These are phyloP conservation scores for Geoglossum cookeanum DNA, from an alignment of 2,329 filamentous ascomycete genomes.

Conservation along the genomic window DNA sequence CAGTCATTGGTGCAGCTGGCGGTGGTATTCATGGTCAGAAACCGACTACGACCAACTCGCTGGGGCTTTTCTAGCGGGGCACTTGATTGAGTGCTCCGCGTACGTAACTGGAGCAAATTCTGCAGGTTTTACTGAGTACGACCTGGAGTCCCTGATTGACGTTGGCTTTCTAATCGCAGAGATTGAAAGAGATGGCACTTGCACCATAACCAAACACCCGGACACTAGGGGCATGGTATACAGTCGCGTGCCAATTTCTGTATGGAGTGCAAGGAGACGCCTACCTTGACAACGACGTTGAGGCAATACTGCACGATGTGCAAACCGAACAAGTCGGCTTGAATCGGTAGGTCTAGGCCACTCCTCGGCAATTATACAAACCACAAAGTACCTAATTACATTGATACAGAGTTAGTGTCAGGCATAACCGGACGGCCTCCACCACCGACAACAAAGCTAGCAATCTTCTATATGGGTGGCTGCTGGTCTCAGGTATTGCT, in stretches of 20 bases:
- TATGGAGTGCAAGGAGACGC: conserved; percentile 30
- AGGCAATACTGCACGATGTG: conserved; percentile 22
- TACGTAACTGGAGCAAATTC: conserved; percentile 38
- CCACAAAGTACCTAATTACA: conserved; percentile 1
- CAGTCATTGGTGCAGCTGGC: conserved; percentile 37
- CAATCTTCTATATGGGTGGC: conserved; percentile 30
- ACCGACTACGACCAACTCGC: conserved; percentile 31
- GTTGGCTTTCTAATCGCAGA: conserved; percentile 31
- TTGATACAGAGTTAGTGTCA: conserved; percentile 21
- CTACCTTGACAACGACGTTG: conserved; percentile 31
- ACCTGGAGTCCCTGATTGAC: conserved; percentile 23
- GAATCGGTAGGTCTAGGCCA: conserved; percentile 11
- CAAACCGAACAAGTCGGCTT: conserved; percentile 19
- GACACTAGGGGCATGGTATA: conserved; percentile 25
- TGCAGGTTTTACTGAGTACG: conserved; percentile 28
- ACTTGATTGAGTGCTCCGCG: conserved; percentile 34
- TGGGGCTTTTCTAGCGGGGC: conserved; percentile 30
- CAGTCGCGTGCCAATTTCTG: conserved; percentile 28
- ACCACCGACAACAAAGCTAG: conserved; percentile 32
- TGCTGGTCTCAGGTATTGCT: conserved; percentile 27
- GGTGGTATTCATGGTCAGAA: conserved; percentile 34
- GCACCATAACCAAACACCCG: conserved; percentile 30
- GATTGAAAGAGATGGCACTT: conserved; percentile 25
- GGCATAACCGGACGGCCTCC: conserved; percentile 25
- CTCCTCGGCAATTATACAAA: neutral